phyloP scores from a whole-genome alignment of 257 asterid species.

The Plantago major region DNA sequence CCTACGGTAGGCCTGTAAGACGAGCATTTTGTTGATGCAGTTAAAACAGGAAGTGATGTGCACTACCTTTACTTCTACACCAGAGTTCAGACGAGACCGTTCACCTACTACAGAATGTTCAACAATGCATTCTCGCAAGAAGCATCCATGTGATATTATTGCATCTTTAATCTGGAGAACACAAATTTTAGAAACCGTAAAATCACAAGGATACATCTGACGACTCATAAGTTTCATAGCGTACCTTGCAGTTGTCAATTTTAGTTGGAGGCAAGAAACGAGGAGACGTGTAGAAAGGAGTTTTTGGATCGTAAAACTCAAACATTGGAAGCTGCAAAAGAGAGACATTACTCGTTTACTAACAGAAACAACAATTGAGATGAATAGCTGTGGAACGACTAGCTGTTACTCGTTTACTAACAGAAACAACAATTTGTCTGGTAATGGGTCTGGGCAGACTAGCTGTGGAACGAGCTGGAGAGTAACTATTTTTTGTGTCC shows the following conservation, averaged over 20 bases:
- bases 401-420: too few species aligned
- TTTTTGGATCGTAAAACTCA: constrained; percentile 85
- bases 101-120: constrained; percentile 91
- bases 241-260: constrained; percentile 76
- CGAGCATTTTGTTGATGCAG: too few species aligned
- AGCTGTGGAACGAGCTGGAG: too few species aligned
- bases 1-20: too few species aligned
- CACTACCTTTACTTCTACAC: constrained; percentile 80
- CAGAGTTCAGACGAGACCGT: constrained; percentile 83
- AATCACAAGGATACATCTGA: background rate
- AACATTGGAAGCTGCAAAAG: constrained; percentile 63
- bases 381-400: too few species aligned
- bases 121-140: constrained; percentile 75
- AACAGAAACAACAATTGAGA: too few species aligned
- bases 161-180: constrained; percentile 76
- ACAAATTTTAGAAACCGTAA: constrained; percentile 12
- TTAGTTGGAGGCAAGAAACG: constrained; percentile 94
- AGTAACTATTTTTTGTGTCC: too few species aligned
- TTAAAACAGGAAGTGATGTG: too few species aligned
- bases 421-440: too few species aligned
- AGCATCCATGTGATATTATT: constrained; percentile 94
- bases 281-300: constrained; percentile 94
- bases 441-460: too few species aligned
- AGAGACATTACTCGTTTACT: background rate
- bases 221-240: background rate